Evolutionary conservation across 345 rosid species (phyloP).

Genomic region (Brassica nigra): DNA sequence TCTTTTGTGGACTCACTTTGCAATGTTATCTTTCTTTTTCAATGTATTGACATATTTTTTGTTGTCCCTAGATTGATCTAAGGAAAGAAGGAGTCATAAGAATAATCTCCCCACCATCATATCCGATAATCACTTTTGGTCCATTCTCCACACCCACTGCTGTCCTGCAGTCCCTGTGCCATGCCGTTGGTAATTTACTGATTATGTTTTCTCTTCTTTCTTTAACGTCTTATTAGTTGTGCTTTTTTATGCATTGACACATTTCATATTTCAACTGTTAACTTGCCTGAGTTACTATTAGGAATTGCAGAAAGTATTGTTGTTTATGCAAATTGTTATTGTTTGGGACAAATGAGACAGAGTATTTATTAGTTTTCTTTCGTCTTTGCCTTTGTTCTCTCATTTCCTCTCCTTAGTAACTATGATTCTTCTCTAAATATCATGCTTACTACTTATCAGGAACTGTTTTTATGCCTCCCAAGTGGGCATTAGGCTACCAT

Average conservation of each 20-base stretch:
- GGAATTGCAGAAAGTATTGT: neutral
- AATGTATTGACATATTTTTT: neutral
- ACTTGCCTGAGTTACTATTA: conserved; percentile 1
- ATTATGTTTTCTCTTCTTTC: neutral
- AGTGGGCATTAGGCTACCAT: conserved; percentile 95
- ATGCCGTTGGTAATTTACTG: conserved; percentile 68
- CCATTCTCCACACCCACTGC: conserved; percentile 72
- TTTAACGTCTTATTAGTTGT: neutral
- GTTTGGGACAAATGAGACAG: neutral
- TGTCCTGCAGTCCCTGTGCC: conserved; percentile 74
- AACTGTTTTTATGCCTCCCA: conserved; percentile 90
- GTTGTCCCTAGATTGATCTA: conserved; percentile 75
- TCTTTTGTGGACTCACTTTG: conserved; percentile 13
- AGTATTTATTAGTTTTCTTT: neutral
- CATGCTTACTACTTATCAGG: conserved; percentile 46
- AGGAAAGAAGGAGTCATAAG: conserved; percentile 57
- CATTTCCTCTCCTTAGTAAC: neutral
- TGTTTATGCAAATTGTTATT: neutral
- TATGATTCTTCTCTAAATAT: neutral
- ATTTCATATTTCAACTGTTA: conserved; percentile 1
- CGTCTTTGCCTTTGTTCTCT: neutral
- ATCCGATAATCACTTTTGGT: conserved; percentile 87
- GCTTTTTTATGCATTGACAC: conserved; percentile 7
- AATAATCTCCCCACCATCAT: conserved; percentile 57
- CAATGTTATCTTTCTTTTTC: neutral